Evolutionary conservation across 176 grass and related monocot species (phyloP).

Genomic region (Triticum timopheevii): DNA sequence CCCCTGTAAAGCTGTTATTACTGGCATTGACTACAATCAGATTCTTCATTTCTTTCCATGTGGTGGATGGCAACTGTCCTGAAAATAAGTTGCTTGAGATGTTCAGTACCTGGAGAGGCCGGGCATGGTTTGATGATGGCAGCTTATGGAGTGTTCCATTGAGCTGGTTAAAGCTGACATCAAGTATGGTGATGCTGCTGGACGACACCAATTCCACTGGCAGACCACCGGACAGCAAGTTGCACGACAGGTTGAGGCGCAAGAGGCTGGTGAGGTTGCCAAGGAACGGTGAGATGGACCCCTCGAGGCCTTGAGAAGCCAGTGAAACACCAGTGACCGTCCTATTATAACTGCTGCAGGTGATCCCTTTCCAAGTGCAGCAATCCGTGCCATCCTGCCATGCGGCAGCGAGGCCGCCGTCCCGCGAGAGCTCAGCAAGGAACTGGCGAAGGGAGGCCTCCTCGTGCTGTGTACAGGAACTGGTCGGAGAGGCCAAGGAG

Average conservation of each 20-base stretch:
- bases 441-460: conserved; percentile 35
- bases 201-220: conserved; percentile 15
- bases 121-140: neutral
- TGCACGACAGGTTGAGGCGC: conserved; percentile 28
- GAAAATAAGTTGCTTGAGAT: conserved; percentile 49
- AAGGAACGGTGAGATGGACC: neutral
- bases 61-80: conserved; percentile 21
- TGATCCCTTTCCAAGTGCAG: conserved; percentile 42
- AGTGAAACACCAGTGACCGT: neutral
- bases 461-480: conserved; percentile 34
- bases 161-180: conserved; percentile 51
- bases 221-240: neutral
- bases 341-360: neutral
- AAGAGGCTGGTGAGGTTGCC: neutral
- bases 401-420: neutral
- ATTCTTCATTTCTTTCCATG: conserved; percentile 24
- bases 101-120: conserved; percentile 38
- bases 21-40: conserved; percentile 27
- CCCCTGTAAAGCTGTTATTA: conserved; percentile 45
- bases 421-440: neutral
- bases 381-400: conserved; percentile 26
- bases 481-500: neutral
- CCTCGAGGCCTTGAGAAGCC: neutral
- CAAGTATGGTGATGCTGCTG: conserved; percentile 15
- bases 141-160: neutral